phyloP scores from a whole-genome alignment of 441 rosid genomes.

The Adansonia rubrostipa region DNA sequence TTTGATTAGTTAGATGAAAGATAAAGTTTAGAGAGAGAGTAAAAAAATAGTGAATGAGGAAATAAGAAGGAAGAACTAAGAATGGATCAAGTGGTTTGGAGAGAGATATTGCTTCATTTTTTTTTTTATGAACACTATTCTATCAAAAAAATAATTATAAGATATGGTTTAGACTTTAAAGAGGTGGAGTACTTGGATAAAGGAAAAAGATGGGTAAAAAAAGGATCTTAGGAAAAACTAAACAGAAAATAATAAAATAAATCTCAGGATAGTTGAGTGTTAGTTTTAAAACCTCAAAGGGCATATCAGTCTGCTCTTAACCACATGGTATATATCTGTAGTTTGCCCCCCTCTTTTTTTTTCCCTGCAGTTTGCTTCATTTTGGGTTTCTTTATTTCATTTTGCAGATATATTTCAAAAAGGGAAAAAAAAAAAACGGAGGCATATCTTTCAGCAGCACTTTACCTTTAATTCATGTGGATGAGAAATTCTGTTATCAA shows the following conservation, averaged over 20 bases:
- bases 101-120: background rate
- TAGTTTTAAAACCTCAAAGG: too few species aligned
- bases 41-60: background rate
- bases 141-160: too few species aligned
- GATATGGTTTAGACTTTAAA: too few species aligned
- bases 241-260: background rate
- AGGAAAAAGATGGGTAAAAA: background rate
- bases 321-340: too few species aligned
- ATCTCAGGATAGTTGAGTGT: background rate
- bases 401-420: constrained; percentile 88
- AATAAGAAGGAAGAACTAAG: background rate
- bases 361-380: constrained; percentile 3
- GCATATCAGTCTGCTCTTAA: too few species aligned
- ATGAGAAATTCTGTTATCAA: constrained; percentile 98
- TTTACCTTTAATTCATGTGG: constrained; percentile 79
- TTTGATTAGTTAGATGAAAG: background rate
- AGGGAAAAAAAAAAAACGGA: constrained; percentile 66
- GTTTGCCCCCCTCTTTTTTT: too few species aligned
- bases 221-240: background rate
- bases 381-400: constrained; percentile 26
- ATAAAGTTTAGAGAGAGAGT: background rate
- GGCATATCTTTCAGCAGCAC: constrained; percentile 98
- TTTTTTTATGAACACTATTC: background rate
- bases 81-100: background rate
- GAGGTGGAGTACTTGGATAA: background rate